Evolutionary conservation across 805 yeast species (phyloP), one percentile per base, ranked within the genome.

Genomic region (Wickerhamiella kurtzmanii): DNA sequence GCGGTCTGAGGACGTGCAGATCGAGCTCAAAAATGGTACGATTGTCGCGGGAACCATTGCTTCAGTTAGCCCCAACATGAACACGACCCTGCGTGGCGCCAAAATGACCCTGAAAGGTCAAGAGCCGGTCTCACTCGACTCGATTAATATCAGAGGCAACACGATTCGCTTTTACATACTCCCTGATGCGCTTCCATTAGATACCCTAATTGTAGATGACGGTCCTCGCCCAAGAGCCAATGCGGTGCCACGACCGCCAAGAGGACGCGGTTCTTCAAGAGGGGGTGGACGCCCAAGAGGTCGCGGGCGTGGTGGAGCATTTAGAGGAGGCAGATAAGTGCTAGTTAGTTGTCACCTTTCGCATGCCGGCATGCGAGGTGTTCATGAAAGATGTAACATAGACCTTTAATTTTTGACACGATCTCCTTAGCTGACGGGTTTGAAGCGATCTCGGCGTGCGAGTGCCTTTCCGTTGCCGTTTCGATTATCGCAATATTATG

Each of bases 11-110:
- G 79, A 86, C 44, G 89, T 89, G 1, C 87, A 89, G 45, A 82
- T 88, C 25, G 97, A 88, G 62, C 69, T 89, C 58, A 89, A 88
- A 63, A 86, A 89, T 64, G 96, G 96, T 9, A 83, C 89, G 3
- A 73, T 84, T 3, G 75, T 89, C 4, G 76, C 82, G 56, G 97
- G 97, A 0, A 83, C 88, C 13, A 69, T 89, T 21, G 76, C 82
- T 37, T 76, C 87, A 4, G 95, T 92, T 37, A 72, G 95, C 2
- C 95, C 96, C 22, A 75, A 82, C 52, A 88, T 88, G 97, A 88
- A 88, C 64, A 78, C 88, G 41, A 77, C 85, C 3, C 64, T 88
- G 51, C 78, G 82, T 56, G 82, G 82, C 53, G 89, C 84, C 43
- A 82, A 80, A 55, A 77, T 89, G 74, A 78, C 88, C 2, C 72